Base-by-base conservation (phyloP, 441 rosid genomes). In the Croton laevigatus region DNA sequence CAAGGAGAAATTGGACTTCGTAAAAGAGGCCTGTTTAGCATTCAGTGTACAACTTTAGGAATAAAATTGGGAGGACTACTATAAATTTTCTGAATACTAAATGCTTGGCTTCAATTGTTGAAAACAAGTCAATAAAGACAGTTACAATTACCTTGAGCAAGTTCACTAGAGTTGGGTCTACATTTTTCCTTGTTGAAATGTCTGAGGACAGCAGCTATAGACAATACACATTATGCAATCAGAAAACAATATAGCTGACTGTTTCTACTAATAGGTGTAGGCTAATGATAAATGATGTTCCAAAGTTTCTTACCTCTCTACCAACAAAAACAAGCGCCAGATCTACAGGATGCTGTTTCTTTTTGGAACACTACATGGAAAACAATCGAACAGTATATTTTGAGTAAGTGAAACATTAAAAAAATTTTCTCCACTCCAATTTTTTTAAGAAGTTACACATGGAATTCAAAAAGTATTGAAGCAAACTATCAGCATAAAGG, bases 241-340 rank as follows among this genome's bases (percentile, higher is more conserved):
- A 81, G 73, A 20, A 58, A 36, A 13, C 53, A 20, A 65, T 2
- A n/a, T 40, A 13, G 44, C 38, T 12, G 40, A 38, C 23, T 23
- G 19, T 42, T 54, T 55, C 48, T 57, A 66, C 32, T 46, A 40
- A 40, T 46, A 19, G 40, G n/a, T 40, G 20, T 3, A 23, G 4
- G 5, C 27, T 59, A 11, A 20, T 13, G 9, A 67, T 37, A 42
- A 44, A 70, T 70, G 55, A 53, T 7, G 55, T 23, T 6, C 12
- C 17, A n/a, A 42, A 70, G 59, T 57, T 69, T 13, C 64, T 84
- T 83, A 94, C 99, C 94, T 89, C 88, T 78, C 87, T 84, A 71
- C 99, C 97, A 49, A 93, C 84, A 85, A 95, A 93, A 75, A 95
- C 85, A 76, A 89, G 84, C 6, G 94, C 96, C 42, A 93, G 79